Evolutionary conservation across 2,329 filamentous ascomycete genomes (phyloP).

Genomic region (Microcyclospora pomicola): DNA sequence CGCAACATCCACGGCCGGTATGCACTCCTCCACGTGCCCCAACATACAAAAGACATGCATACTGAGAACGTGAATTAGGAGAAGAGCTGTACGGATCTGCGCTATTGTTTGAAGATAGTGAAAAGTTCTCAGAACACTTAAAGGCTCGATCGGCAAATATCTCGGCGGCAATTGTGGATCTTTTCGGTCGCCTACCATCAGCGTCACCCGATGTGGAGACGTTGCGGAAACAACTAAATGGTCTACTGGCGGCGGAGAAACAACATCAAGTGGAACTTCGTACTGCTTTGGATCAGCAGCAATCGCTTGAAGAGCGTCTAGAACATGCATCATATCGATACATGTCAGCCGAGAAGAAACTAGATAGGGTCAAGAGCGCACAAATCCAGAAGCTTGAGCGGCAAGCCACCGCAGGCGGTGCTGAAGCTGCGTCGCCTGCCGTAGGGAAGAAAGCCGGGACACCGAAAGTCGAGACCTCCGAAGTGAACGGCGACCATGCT

Average conservation of each 20-base stretch:
- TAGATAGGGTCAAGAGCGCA: slow-evolving; percentile 76
- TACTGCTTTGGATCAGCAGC: slow-evolving; percentile 17
- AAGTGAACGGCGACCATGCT: slow-evolving; percentile 39
- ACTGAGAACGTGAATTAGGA: slow-evolving; percentile 19
- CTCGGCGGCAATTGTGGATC: slow-evolving; percentile 54
- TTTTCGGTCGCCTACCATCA: slow-evolving; percentile 42
- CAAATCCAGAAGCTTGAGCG: slow-evolving; percentile 88
- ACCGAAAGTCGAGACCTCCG: slow-evolving; percentile 37
- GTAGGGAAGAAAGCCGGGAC: slow-evolving; percentile 27
- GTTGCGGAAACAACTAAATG: slow-evolving; percentile 61
- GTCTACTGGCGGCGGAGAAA: slow-evolving; percentile 69
- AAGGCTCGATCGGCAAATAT: slow-evolving; percentile 63
- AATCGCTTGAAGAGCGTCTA: slow-evolving; percentile 59
- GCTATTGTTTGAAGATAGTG: slow-evolving; percentile 39
- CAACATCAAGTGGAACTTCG: slow-evolving; percentile 24
- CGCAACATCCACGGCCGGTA: slow-evolving; percentile 18
- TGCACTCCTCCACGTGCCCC: slow-evolving; percentile 7
- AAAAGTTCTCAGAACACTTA: slow-evolving; percentile 64
- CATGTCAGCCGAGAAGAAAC: slow-evolving; percentile 87
- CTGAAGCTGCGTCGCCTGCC: slow-evolving; percentile 28
- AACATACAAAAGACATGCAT: slow-evolving; percentile 15
- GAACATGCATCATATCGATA: slow-evolving; percentile 83
- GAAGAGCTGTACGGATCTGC: slow-evolving; percentile 37
- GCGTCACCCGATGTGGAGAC: slow-evolving; percentile 55
- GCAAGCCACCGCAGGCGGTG: slow-evolving; percentile 61